These are phyloP conservation scores for Gloeostereum incarnatum DNA, from an alignment of 768 basidiomycete genomes.

Conservation along the genomic window DNA sequence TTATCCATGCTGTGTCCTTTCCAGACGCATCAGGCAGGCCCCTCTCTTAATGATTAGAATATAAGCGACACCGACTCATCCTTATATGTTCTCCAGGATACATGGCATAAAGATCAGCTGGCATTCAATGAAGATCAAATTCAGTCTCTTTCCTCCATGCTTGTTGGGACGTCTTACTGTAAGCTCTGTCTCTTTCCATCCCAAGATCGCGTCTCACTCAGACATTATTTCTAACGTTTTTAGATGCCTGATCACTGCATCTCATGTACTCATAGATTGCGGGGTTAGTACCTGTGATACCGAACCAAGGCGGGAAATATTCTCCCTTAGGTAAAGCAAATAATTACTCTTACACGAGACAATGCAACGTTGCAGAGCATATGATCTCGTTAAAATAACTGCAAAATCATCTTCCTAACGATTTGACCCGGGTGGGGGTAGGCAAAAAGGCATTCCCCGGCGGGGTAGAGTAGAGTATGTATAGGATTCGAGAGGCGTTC, in stretches of 20 bases:
- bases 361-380: too few species aligned
- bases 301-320: background rate
- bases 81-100: constrained; percentile 47
- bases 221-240: constrained; percentile 1
- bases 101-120: constrained; percentile 85
- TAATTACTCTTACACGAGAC: too few species aligned
- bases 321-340: too few species aligned
- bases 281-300: background rate
- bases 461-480: too few species aligned
- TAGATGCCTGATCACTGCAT: constrained; percentile 8
- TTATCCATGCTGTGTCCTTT: constrained; percentile 4
- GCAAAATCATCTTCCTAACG: too few species aligned
- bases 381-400: too few species aligned
- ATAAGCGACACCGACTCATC: background rate
- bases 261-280: constrained; percentile 15
- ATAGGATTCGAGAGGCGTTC: too few species aligned
- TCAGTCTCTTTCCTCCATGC: constrained; percentile 78
- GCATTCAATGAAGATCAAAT: constrained; percentile 86
- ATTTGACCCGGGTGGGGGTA: too few species aligned
- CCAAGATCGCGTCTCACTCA: background rate
- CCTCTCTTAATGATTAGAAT: constrained; percentile 1
- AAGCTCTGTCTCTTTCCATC: constrained; percentile 19
- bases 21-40: constrained; percentile 54
- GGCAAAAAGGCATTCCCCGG: too few species aligned
- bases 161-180: constrained; percentile 89